phyloP scores from a whole-genome alignment of 83 land plant species.

The Picea mariana region DNA sequence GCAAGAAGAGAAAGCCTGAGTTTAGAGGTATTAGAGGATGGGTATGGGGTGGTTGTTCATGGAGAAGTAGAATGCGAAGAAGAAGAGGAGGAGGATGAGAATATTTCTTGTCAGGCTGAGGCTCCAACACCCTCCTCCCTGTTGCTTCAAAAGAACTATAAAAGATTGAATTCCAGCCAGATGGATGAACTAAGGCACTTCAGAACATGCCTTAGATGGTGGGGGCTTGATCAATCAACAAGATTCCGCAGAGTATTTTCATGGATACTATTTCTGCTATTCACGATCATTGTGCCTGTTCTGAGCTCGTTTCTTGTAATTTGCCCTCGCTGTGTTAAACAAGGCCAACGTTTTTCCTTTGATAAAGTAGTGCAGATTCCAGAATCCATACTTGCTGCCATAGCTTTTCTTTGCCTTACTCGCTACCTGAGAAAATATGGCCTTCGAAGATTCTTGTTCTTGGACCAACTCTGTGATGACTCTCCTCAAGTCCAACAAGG shows the following conservation, averaged over 20 bases:
- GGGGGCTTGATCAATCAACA: conserved; percentile 84
- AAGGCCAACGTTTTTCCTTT: conserved; percentile 51
- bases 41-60: no score
- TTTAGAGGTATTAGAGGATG: no score
- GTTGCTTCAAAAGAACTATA: conserved; percentile 7
- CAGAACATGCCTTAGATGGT: conserved; percentile 65
- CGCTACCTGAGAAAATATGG: conserved; percentile 35
- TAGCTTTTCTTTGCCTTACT: conserved; percentile 38
- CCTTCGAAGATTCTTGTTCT: conserved; percentile 50
- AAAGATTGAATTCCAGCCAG: conserved; percentile 13
- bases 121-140: no score
- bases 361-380: conserved; percentile 65
- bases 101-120: no score
- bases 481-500: conserved; percentile 31
- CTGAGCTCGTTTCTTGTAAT: conserved; percentile 57
- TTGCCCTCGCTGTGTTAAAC: conserved; percentile 47
- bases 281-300: conserved; percentile 59
- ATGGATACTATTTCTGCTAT: conserved; percentile 64
- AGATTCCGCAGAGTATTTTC: conserved; percentile 32
- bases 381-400: conserved; percentile 41
- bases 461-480: conserved; percentile 48
- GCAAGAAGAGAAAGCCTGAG: no score
- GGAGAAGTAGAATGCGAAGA: no score
- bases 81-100: no score
- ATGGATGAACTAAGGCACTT: conserved; percentile 73